Evolutionary conservation across 129 eudicot species (phyloP).

Genomic region (Ambrosia artemisiifolia): DNA sequence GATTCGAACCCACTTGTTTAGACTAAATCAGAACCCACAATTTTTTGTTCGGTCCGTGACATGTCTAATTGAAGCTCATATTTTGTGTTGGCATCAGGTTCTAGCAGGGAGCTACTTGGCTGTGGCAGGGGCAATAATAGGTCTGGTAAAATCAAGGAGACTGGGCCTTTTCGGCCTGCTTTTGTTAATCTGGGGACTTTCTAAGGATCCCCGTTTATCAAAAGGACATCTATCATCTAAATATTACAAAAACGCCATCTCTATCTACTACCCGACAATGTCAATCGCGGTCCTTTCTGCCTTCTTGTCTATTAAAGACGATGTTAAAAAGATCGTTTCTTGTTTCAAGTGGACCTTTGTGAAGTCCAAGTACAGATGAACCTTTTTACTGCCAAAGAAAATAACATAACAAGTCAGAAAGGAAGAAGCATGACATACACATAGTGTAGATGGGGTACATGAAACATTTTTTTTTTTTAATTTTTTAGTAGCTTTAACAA

Average conservation of each 20-base stretch:
- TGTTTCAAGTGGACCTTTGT: slow-evolving; percentile 37
- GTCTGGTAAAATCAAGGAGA: slow-evolving; percentile 39
- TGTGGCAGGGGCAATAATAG: slow-evolving; percentile 52
- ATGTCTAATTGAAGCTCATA: not conserved
- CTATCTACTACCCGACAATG: slow-evolving; percentile 43
- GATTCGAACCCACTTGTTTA: too few species aligned
- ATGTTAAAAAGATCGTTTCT: slow-evolving; percentile 40
- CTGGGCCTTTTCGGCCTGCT: slow-evolving; percentile 51
- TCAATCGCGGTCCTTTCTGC: slow-evolving; percentile 40
- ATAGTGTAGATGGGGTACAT: slow-evolving; percentile 1
- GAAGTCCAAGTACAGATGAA: slow-evolving; percentile 41
- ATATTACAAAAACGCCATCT: slow-evolving; percentile 22
- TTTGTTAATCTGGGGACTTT: slow-evolving; percentile 53
- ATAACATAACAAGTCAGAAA: not conserved
- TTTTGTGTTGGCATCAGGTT: slow-evolving; percentile 34
- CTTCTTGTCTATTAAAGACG: slow-evolving; percentile 44
- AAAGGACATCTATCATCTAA: slow-evolving; percentile 1
- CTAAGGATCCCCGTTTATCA: slow-evolving; percentile 16
- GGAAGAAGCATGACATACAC: slow-evolving; percentile 15
- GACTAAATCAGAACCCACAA: too few species aligned
- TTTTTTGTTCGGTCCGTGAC: not conserved
- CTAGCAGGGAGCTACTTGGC: slow-evolving; percentile 65
- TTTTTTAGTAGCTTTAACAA: slow-evolving; percentile 4
- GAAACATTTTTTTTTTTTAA: not conserved
- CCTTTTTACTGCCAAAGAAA: slow-evolving; percentile 17